Evolutionary conservation across 306 rosid genomes (phyloP), one percentile per base, ranked within the genome.

Genomic region (Cucurbita ficifolia): DNA sequence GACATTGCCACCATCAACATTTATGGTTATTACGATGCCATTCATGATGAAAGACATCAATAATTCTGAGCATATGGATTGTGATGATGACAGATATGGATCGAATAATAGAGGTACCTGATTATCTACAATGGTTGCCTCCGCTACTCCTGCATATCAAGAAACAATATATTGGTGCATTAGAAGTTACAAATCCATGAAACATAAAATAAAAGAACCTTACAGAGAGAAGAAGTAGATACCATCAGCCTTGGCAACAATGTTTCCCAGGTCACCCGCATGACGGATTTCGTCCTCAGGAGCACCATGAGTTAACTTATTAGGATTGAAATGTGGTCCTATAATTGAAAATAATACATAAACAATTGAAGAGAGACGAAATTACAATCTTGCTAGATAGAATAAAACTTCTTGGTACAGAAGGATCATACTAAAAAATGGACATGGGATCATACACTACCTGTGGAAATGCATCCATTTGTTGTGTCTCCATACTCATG

Each of bases 251-350:
- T 86, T 83, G 71, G 96, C 97, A 83, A 84, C 57, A 83, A 91
- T 89, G 97, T 91, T 91, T 91, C 97, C 97, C 96, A 89, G 97
- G 92, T 91, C 97, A 81, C 96, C 98, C 96, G 98, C 98, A 90
- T 93, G 98, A 70, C 98, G 96, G 76, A 84, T 14, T 82, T 88
- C 89, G 79, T 90, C 96, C 71, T 80, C 91, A 77, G 96, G 98
- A 87, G 96, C 96, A 74, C 98, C 98, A 33, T 93, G 98, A 64
- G 96, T 90, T 76, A 78, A 1, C 0, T 73, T 72, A 10, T 86
- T 76, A 17, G 98, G 98, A 80, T 92, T 92, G 80, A 93, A 90
- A 86, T 90, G 98, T 54, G 98, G 57, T 87, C 98, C 98, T 93
- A 62, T 45, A 1, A 39, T 54, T 49, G 60, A 17, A 62, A 83